Conservation (phyloP, 2,329 filamentous ascomycete species). For the Xylaria hypoxylon region DNA sequence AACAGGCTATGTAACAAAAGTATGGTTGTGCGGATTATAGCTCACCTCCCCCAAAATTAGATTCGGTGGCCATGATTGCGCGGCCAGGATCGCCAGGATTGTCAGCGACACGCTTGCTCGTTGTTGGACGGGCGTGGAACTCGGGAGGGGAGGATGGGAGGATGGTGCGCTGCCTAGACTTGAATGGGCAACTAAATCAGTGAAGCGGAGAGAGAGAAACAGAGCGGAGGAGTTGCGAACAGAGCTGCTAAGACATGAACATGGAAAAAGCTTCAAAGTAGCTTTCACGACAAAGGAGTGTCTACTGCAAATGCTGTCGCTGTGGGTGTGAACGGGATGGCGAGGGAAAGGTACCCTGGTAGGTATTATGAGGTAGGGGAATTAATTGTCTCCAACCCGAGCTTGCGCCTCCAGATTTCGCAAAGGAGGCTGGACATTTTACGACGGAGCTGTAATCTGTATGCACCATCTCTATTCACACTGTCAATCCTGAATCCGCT, state of each 20-base stretch:
- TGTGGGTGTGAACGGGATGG: constrained; percentile 23
- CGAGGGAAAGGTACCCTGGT: constrained; percentile 22
- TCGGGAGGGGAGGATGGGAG: constrained; percentile 24
- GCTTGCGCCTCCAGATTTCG: constrained; percentile 32
- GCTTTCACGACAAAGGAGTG: constrained; percentile 12
- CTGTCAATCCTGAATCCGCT: constrained; percentile 14
- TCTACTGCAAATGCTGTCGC: constrained; percentile 11
- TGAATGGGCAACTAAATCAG: constrained; percentile 16
- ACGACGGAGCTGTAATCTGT: constrained; percentile 3
- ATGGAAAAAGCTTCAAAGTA: constrained; percentile 3
- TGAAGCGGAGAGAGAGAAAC: constrained; percentile 12
- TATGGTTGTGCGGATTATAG: constrained; percentile 13
- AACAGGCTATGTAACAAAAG: constrained; percentile 6
- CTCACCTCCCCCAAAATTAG: constrained; percentile 42
- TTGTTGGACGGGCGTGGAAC: constrained; percentile 12
- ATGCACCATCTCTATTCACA: constrained; percentile 8
- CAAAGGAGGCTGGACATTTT: constrained; percentile 25
- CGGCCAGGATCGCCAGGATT: constrained; percentile 46
- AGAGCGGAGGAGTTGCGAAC: constrained; percentile 12
- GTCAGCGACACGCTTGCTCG: constrained; percentile 32
- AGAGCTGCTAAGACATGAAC: constrained; percentile 18
- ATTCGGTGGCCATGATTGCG: constrained; percentile 50
- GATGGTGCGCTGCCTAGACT: constrained; percentile 22
- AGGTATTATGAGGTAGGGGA: constrained; percentile 16
- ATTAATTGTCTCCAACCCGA: constrained; percentile 35